Conservation (phyloP, 352 stramenopile genomes). For the Pythium aristosporum region DNA sequence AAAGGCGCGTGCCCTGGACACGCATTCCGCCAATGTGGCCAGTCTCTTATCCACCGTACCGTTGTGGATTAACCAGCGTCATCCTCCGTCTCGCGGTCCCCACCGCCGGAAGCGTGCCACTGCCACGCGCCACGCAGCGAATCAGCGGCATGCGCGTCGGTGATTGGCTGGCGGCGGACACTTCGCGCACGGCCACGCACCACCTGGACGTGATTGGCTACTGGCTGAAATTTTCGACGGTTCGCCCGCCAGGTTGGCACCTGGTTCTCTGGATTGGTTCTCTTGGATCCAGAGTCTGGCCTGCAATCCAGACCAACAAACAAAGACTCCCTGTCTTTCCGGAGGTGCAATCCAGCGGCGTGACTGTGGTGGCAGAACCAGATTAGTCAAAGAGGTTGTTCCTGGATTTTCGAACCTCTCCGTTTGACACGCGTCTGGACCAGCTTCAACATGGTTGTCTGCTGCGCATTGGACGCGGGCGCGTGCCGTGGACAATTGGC, state of each 20-base stretch:
- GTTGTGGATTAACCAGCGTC: constrained; percentile 12
- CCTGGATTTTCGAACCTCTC: constrained; percentile 5
- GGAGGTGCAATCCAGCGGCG: neutral
- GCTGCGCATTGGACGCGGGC: neutral
- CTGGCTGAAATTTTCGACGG: constrained; percentile 9
- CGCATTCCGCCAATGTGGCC: neutral
- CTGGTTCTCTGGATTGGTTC: neutral
- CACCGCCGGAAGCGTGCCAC: constrained; percentile 25
- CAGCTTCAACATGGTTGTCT: constrained; percentile 16
- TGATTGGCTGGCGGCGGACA: constrained; percentile 10
- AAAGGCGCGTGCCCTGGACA: constrained; percentile 10
- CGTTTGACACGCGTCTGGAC: neutral
- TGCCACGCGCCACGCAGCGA: constrained; percentile 7
- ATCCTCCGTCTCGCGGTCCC: neutral
- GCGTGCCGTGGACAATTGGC: constrained; percentile 11
- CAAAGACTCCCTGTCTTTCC: neutral
- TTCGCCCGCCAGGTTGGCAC: neutral
- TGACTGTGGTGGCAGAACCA: no score
- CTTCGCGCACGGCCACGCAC: neutral
- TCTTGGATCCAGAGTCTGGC: no score
- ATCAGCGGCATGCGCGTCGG: neutral
- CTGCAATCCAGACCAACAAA: no score
- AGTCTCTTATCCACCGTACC: constrained; percentile 2
- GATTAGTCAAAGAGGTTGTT: neutral
- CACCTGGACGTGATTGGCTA: constrained; percentile 13